phyloP scores from a whole-genome alignment of 208 protist genomes.

The Trypanosoma mega region DNA sequence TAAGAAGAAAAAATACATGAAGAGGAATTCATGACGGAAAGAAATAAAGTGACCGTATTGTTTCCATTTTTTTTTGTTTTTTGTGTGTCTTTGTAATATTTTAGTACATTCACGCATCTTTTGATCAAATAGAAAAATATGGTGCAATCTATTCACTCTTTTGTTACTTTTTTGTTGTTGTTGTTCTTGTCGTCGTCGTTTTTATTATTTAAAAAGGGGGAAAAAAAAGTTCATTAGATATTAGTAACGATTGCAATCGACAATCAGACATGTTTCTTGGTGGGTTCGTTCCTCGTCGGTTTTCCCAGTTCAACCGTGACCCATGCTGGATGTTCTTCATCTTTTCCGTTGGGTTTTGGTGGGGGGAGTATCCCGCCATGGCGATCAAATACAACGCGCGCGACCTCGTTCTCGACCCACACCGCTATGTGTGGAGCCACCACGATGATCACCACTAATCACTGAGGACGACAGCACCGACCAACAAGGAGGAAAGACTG shows the following conservation, averaged over 20 bases:
- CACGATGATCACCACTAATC: slow-evolving; percentile 82
- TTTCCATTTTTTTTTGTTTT: background rate
- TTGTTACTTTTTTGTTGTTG: background rate
- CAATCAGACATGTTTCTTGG: slow-evolving; percentile 69
- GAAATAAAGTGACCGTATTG: no score
- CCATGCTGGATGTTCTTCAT: slow-evolving; percentile 84
- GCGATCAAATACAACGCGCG: slow-evolving; percentile 87
- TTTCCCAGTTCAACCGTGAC: slow-evolving; percentile 83
- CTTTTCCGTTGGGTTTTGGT: slow-evolving; percentile 74
- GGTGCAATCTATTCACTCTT: background rate
- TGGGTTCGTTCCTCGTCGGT: slow-evolving; percentile 82
- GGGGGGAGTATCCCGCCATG: slow-evolving; percentile 83
- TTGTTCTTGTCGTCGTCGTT: background rate
- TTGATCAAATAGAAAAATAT: background rate
- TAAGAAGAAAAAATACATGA: no score
- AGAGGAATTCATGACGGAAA: no score
- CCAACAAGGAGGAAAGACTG: no score
- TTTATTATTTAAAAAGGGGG: background rate
- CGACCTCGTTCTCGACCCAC: slow-evolving; percentile 74
- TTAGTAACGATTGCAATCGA: background rate
- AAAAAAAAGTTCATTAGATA: background rate
- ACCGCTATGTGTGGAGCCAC: slow-evolving; percentile 86
- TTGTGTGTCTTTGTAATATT: background rate
- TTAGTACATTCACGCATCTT: background rate
- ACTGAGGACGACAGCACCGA: no score